Evolutionary conservation across 2,329 filamentous ascomycete species (phyloP).

Genomic region (Fusarium sp.): DNA sequence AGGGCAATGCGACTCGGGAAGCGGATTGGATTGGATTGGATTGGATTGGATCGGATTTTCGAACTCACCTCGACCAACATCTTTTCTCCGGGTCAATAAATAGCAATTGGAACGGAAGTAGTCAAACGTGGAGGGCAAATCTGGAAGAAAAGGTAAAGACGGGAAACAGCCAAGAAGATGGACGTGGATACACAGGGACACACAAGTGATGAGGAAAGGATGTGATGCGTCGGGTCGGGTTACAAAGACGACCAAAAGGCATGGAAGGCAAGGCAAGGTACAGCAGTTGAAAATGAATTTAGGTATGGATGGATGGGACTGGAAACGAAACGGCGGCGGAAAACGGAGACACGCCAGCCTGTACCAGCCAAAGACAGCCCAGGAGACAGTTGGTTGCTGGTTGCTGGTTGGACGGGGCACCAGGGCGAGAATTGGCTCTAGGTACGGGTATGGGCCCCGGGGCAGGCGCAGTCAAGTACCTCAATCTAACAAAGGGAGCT

Average conservation of each 20-base stretch:
- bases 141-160: conserved; percentile 9
- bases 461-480: conserved; percentile 10
- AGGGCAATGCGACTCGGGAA: conserved; percentile 10
- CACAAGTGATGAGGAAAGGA: conserved; percentile 19
- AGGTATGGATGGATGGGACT: neutral
- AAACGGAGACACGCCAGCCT: conserved; percentile 15
- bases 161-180: conserved; percentile 27
- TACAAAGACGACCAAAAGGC: conserved; percentile 22
- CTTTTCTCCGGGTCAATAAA: conserved; percentile 16
- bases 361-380: conserved; percentile 3
- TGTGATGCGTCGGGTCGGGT: conserved; percentile 12
- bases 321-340: conserved; percentile 30
- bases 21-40: neutral
- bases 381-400: conserved; percentile 11
- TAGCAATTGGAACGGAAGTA: conserved; percentile 16
- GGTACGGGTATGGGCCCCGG: neutral
- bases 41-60: conserved; percentile 9
- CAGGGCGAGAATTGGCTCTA: neutral
- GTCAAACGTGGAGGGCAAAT: neutral
- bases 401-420: conserved; percentile 14
- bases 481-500: conserved; percentile 8
- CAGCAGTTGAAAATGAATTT: conserved; percentile 24
- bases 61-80: conserved; percentile 53
- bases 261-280: neutral
- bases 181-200: conserved; percentile 6